A percentile compares a stretch with the other conserved stretches of the same genome.
phyloP scores from a whole-genome alignment of 306 rosid genomes.

The Vachellia collinsii region DNA sequence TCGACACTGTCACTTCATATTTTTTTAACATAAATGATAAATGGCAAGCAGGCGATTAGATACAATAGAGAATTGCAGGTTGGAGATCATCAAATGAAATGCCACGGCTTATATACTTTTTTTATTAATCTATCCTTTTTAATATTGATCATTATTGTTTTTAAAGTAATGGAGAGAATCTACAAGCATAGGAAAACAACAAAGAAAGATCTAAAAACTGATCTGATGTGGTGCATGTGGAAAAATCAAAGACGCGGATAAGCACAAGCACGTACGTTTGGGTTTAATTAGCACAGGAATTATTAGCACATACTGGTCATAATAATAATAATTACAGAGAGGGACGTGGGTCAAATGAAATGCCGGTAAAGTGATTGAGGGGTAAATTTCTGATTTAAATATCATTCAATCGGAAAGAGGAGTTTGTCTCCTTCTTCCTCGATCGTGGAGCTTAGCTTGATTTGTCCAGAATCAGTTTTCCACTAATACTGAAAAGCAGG shows the following conservation, averaged over 20 bases:
- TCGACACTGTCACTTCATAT: neutral
- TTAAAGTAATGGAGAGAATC: constrained; percentile 1
- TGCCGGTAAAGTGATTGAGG: constrained; percentile 19
- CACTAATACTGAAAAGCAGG: neutral
- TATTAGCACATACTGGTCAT: neutral
- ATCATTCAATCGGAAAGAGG: neutral
- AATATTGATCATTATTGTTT: neutral
- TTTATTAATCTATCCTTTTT: no score
- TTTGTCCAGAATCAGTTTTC: neutral
- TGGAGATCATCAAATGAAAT: neutral
- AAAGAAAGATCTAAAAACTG: neutral
- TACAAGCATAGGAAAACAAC: neutral
- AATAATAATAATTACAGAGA: neutral
- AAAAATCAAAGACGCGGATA: constrained; percentile 7
- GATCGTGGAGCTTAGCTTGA: neutral
- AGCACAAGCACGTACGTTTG: constrained; percentile 3
- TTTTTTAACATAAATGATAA: neutral
- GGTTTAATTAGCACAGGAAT: constrained; percentile 28
- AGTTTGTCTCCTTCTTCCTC: neutral
- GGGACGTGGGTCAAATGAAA: constrained; percentile 5
- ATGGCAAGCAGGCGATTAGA: neutral
- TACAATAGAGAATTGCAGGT: neutral
- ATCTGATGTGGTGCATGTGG: neutral
- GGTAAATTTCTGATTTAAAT: neutral
- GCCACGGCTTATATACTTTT: neutral